phyloP scores from a whole-genome alignment of 306 rosid species.

The Carpinus viminea region DNA sequence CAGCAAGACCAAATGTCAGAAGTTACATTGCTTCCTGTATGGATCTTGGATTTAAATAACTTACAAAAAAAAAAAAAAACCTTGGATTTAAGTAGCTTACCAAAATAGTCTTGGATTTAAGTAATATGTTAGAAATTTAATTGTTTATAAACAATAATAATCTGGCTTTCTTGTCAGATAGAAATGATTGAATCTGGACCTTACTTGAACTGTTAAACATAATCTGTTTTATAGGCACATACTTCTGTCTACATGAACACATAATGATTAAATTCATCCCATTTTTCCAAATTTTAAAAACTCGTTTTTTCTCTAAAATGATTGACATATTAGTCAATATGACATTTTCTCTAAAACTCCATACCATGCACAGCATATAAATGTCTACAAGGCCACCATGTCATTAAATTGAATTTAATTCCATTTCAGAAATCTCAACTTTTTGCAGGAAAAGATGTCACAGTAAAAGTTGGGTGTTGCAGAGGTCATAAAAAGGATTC shows the following conservation, averaged over 20 bases:
- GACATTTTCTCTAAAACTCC: too few relatives aligned
- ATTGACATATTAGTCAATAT: neutral
- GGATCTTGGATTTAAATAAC: neutral
- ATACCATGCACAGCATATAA: slow-evolving; percentile 7
- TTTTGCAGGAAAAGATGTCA: slow-evolving; percentile 2
- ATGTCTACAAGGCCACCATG: neutral
- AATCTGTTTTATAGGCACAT: neutral
- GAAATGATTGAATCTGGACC: neutral
- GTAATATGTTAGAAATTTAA: neutral
- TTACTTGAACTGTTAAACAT: neutral
- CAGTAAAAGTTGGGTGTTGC: slow-evolving; percentile 1
- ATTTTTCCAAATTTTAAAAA: neutral
- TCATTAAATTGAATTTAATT: slow-evolving; percentile 18
- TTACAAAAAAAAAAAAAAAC: too few relatives aligned
- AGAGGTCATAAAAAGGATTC: neutral
- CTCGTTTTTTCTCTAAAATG: neutral
- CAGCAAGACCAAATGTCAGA: too few relatives aligned
- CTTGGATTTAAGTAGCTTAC: too few relatives aligned
- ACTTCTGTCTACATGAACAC: neutral
- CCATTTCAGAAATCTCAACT: slow-evolving; percentile 25
- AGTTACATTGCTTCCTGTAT: neutral
- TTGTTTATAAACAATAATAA: neutral
- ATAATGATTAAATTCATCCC: neutral
- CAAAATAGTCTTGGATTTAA: neutral
- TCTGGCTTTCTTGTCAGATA: neutral